Base-by-base conservation (phyloP, 2,329 filamentous ascomycete genomes). In the Xylaria sp. region DNA sequence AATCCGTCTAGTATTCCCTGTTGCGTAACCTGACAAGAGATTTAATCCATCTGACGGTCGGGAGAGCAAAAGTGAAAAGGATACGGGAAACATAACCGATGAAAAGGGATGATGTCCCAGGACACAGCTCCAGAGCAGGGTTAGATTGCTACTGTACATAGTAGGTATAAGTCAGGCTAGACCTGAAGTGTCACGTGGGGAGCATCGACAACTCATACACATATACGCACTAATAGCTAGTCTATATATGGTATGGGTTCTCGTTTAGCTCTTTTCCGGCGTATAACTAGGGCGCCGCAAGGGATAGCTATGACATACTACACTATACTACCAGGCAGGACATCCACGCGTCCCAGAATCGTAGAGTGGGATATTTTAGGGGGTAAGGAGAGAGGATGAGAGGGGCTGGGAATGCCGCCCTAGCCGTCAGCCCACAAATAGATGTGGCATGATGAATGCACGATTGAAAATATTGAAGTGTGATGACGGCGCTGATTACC, bases 351-450 rank as follows among this genome's bases (percentile, higher is more conserved):
- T 28, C 28, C 28, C 28, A 28, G 28, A 28, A 28, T 28, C 28
- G 28, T 28, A 28, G 28, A 28, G 28, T 28, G 28, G 28, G 28
- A 28, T 2, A 28, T 28, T 28, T 28, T 28, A 28, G 28, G 28
- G 28, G 28, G 28, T 4, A 28, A 28, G 28, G 28, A 28, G 28
- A 28, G 28, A 28, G 28, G 28, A 28, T 28, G 28, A n/a, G 28
- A 61, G 31, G 28, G 46, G 43, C 43, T 58, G 39, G 41, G 36
- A 25, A 25, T 25, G 48, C 43, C 58, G 58, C 25, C 41, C 25
- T 51, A 61, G 39, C 58, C 13, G 58, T 61, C 58, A 61, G 58
- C 58, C 43, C 43, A 61, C 58, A 61, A 41, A 41, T 28, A 28
- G 12, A 61, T 41, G 48, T 61, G 58, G 58, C 36, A 33, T 39